These are phyloP conservation scores for Ascocoryne sarcoides DNA, from an alignment of 2,329 filamentous ascomycete species.

Conservation along the genomic window DNA sequence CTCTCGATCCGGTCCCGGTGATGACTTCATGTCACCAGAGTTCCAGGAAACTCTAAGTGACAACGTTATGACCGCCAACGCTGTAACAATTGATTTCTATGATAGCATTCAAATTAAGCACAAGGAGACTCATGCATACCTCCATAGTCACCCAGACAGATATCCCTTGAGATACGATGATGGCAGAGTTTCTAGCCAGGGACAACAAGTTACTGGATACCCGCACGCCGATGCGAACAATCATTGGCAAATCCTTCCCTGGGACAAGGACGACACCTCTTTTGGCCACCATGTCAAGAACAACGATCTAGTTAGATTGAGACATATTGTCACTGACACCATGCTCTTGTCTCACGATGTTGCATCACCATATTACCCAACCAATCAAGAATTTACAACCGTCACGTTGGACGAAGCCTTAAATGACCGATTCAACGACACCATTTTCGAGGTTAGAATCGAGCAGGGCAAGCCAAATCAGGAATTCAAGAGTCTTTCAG, in stretches of 20 bases:
- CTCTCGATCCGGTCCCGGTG: conserved; percentile 79
- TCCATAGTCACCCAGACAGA: conserved; percentile 82
- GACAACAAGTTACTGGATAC: conserved; percentile 96
- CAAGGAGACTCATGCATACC: conserved; percentile 94
- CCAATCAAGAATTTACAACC: conserved; percentile 97
- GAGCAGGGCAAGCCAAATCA: conserved; percentile 74
- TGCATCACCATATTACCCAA: conserved; percentile 89
- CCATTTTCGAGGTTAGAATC: conserved; percentile 84
- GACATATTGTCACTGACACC: conserved; percentile 77
- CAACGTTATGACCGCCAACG: conserved; percentile 83
- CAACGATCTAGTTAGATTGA: conserved; percentile 77
- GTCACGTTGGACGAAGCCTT: conserved; percentile 63
- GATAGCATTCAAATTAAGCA: conserved; percentile 82
- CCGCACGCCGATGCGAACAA: conserved; percentile 99
- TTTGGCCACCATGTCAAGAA: conserved; percentile 63
- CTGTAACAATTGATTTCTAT: conserved; percentile 80
- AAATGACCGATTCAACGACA: conserved; percentile 73
- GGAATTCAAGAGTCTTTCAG: conserved; percentile 82
- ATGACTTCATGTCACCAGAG: conserved; percentile 97
- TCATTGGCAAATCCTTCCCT: conserved; percentile 86
- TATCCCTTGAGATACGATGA: conserved; percentile 97
- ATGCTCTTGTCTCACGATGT: conserved; percentile 92
- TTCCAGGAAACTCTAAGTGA: conserved; percentile 97
- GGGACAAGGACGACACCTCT: conserved; percentile 44
- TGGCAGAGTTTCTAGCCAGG: conserved; percentile 92